Evolutionary conservation across 2,329 filamentous ascomycete species (phyloP).

Genomic region (Fusarium torreyae): DNA sequence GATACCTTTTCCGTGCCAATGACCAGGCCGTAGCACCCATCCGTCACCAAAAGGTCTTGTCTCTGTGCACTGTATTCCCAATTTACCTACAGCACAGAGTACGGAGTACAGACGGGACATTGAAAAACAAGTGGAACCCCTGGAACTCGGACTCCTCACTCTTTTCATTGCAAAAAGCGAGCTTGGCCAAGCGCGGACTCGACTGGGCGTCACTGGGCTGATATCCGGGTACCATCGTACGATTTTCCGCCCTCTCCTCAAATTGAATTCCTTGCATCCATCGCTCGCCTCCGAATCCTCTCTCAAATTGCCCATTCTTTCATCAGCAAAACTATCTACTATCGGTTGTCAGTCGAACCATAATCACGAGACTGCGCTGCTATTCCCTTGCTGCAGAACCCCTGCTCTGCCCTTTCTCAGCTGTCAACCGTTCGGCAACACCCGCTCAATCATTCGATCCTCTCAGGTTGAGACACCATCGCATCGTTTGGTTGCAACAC

Average conservation of each 20-base stretch:
- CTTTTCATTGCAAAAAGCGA: conserved; percentile 18
- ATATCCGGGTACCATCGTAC: conserved; percentile 53
- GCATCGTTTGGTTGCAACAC: conserved; percentile 25
- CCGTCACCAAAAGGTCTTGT: neutral
- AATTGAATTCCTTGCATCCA: conserved; percentile 50
- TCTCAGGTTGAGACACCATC: conserved; percentile 31
- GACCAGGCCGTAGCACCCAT: neutral
- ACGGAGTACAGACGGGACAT: neutral
- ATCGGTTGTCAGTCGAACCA: conserved; percentile 48
- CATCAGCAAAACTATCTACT: conserved; percentile 44
- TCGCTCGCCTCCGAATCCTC: conserved; percentile 42
- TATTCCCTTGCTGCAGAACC: conserved; percentile 40
- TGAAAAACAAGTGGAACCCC: conserved; percentile 35
- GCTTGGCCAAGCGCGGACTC: conserved; percentile 45
- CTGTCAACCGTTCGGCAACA: conserved; percentile 48
- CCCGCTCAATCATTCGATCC: conserved; percentile 50
- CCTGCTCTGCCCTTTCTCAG: conserved; percentile 37
- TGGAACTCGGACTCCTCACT: conserved; percentile 24
- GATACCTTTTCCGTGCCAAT: conserved; percentile 5
- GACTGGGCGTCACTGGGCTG: conserved; percentile 50
- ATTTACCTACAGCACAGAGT: neutral
- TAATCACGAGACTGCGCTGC: conserved; percentile 40
- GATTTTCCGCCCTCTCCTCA: conserved; percentile 50
- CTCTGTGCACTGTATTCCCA: conserved; percentile 37
- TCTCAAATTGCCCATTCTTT: conserved; percentile 39